Conservation (phyloP, 352 stramenopile genomes). For the Phytophthora cajani region DNA sequence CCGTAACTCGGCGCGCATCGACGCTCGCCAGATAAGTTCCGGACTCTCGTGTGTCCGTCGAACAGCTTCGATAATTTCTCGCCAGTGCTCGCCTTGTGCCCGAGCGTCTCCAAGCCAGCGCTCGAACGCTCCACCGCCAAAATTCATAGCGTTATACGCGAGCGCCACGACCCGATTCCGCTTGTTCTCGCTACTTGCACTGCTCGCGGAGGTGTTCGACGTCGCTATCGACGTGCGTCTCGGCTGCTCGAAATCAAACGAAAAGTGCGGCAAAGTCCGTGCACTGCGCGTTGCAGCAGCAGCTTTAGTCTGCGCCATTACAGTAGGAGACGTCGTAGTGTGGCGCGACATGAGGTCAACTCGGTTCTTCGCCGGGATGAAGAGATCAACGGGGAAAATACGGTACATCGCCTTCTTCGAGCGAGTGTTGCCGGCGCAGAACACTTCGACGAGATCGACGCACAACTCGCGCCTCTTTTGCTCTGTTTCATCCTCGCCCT, state of each 20-base stretch:
- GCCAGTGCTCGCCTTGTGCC: constrained; percentile 77
- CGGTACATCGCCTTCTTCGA: constrained; percentile 83
- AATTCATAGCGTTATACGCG: constrained; percentile 41
- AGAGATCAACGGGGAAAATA: constrained; percentile 84
- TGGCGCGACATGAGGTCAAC: constrained; percentile 66
- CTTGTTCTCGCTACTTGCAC: constrained; percentile 50
- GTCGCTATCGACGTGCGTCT: constrained; percentile 33
- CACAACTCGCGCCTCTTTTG: constrained; percentile 52
- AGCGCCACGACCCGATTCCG: constrained; percentile 46
- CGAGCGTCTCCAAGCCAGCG: constrained; percentile 71
- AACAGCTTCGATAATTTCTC: constrained; percentile 67
- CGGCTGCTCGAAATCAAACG: constrained; percentile 65
- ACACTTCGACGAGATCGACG: constrained; percentile 82
- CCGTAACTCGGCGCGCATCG: constrained; percentile 70
- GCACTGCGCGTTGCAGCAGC: constrained; percentile 39
- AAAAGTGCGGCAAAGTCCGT: constrained; percentile 66
- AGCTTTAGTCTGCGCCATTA: constrained; percentile 33
- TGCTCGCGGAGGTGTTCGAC: constrained; percentile 28
- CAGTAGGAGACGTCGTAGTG: constrained; percentile 48
- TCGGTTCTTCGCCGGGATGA: constrained; percentile 66
- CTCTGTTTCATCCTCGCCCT: constrained; percentile 15
- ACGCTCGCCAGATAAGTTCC: constrained; percentile 74
- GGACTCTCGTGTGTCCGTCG: constrained; percentile 67
- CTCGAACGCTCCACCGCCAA: constrained; percentile 59
- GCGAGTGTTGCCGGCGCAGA: constrained; percentile 79